Base-by-base conservation (phyloP, 306 rosid genomes). In the Acacia crassicarpa region DNA sequence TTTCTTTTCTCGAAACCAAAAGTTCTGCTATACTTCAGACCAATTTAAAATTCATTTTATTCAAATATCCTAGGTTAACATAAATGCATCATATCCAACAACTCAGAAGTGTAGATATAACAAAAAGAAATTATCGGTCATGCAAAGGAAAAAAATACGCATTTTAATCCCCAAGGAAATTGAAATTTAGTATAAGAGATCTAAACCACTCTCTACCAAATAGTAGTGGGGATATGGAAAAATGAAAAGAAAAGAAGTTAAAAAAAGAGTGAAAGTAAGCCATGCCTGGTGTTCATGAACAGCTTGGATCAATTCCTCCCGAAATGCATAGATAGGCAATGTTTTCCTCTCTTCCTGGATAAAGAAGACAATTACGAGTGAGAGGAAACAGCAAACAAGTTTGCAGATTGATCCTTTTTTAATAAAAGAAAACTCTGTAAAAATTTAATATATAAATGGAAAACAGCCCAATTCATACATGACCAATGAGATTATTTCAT, bases 281-380 rank as follows among this genome's bases (percentile, higher is more conserved):
- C 78, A 81, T 81, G 88, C 99, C 98, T 95, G 99, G 83, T 93
- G 93, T 45, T 95, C 86, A 9, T 90, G 2, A 72, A 95, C 8
- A 74, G 99, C 99, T 84, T 93, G 56, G 69, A 95, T 94, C 87
- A 95, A 86, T 75, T 87, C 89, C 20, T 95, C 98, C 51, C 97
- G 92, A 87, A 88, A 95, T 30, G 75, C 78, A 56, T 88, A 95
- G 33, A 95, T 92, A 46, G 98, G 99, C 79, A 95, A 84, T 32
- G 88, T 86, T 84, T 89, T 93, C 78, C 97, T 92, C 40, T 95
- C 99, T 75, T 82, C 98, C 94, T 95, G 81, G 70, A 77, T 54
- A 33, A 74, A 20, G 35, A 85, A 77, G 78, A 80, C 72, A 35
- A n/a, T 45, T 65, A 80, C 74, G 38, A 75, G 48, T 68, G 67